These are phyloP conservation scores for Trichoderma pleuroti DNA, from an alignment of 2,329 filamentous ascomycete genomes.

Conservation along the genomic window DNA sequence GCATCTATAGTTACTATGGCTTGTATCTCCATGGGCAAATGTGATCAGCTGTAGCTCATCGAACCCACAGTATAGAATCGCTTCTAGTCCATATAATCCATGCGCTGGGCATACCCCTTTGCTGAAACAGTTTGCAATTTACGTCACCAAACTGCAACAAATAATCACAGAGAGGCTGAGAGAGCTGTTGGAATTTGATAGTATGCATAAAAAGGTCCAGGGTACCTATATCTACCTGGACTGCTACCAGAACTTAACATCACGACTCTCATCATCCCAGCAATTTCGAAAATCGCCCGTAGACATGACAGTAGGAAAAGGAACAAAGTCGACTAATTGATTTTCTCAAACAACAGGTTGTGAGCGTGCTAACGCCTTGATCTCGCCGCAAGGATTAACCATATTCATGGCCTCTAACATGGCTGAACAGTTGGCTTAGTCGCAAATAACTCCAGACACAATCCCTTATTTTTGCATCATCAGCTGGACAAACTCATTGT, in stretches of 20 bases:
- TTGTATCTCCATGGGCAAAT: not conserved
- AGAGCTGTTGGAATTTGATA: not conserved
- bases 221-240: constrained; percentile 9
- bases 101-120: not conserved
- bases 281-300: constrained; percentile 30
- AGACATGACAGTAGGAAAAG: constrained; percentile 31
- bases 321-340: constrained; percentile 24
- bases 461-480: constrained; percentile 86
- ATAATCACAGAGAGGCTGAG: not conserved
- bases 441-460: constrained; percentile 17
- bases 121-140: not conserved
- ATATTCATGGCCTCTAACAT: constrained; percentile 8
- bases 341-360: constrained; percentile 11
- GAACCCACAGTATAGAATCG: not conserved
- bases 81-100: not conserved
- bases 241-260: constrained; percentile 23
- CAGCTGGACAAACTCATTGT: constrained; percentile 90
- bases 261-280: constrained; percentile 28
- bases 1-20: not conserved
- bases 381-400: constrained; percentile 12
- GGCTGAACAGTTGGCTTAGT: constrained; percentile 15
- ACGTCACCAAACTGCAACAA: not conserved
- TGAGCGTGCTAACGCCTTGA: constrained; percentile 11
- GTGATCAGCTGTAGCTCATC: not conserved
- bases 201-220: constrained; percentile 10